Evolutionary conservation across 441 rosid genomes (phyloP), one percentile per base, ranked within the genome.

Genomic region (Croton laevigatus): DNA sequence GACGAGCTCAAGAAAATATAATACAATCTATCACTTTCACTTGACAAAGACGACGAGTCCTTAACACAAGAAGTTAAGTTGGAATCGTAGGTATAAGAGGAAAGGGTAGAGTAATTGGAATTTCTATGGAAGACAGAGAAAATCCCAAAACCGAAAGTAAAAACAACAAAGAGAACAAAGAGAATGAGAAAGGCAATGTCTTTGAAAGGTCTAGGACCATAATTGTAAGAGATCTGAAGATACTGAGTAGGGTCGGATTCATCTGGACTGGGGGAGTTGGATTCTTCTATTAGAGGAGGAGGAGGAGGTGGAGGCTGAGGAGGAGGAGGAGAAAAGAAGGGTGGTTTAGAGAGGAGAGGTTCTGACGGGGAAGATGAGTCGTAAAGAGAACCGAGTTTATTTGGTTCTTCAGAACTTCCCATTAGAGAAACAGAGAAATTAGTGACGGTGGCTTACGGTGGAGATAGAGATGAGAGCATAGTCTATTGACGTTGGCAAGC

Each of bases 161-260:
- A 74, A 70, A 88, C 44, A 62, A 83, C 84, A 48, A 80, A 71
- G 71, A 89, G 78, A 66, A 73, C 57, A 76, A 86, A 90, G 79
- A 91, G 81, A 79, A 89, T 36, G 36, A 90, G 83, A 72, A 88
- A 88, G 44, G 93, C 78, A 51, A 89, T 64, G 83, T 93, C 96
- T 69, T 85, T 88, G 91, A 89, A 86, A 65, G 88, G 78, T 68
- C 97, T 80, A 3, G 89, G 91, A 2, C 89, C 93, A 53, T 78
- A 80, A 52, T 83, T 89, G 84, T 80, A 91, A 22, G 91, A 80
- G 96, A 93, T 91, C 89, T 91, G 97, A 69, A 89, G 87, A 79
- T 72, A 91, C 73, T 89, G 96, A 65, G 80, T 83, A 14, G 86
- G 84, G 87, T 93, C 96, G n/a, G 88, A 62, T 7, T 82, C 83